A percentile compares a stretch with the other conserved stretches of the same genome.
Conservation (phyloP, 1,284 basidiomycete genomes). For the Ustilago sp. region DNA sequence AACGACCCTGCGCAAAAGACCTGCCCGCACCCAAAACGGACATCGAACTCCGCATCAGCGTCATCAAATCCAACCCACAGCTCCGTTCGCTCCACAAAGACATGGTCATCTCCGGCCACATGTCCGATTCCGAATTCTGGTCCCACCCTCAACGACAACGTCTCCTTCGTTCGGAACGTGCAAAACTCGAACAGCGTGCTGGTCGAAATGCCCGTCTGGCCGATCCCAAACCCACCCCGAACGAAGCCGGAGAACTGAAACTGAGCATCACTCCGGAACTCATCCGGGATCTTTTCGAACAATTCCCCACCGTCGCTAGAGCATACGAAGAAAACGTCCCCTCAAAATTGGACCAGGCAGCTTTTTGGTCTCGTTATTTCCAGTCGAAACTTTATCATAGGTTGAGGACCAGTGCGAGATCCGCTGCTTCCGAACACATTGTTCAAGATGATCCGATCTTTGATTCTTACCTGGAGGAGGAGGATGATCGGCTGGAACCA, state of each 20-base stretch:
- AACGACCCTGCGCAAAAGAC: conserved; percentile 12
- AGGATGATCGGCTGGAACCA: conserved; percentile 91
- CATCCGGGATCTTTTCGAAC: conserved; percentile 94
- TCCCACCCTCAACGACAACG: conserved; percentile 63
- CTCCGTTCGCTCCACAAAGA: conserved; percentile 64
- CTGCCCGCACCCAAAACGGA: conserved; percentile 34
- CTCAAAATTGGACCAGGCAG: conserved; percentile 83
- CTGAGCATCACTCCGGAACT: conserved; percentile 93
- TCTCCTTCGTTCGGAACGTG: conserved; percentile 61
- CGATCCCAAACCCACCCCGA: conserved; percentile 64
- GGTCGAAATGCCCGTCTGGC: conserved; percentile 65
- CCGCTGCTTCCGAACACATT: conserved; percentile 83
- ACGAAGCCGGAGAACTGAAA: conserved; percentile 74
- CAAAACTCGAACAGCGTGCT: conserved; percentile 56
- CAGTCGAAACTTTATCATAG: conserved; percentile 93
- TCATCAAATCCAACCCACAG: conserved; percentile 60
- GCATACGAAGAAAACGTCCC: conserved; percentile 95
- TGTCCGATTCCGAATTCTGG: conserved; percentile 67
- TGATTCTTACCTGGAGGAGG: conserved; percentile 92
- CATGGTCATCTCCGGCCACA: conserved; percentile 58
- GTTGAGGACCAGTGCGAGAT: conserved; percentile 90
- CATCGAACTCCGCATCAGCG: conserved; percentile 60
- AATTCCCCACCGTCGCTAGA: conserved; percentile 92
- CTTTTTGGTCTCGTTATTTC: conserved; percentile 98
- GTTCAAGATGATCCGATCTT: conserved; percentile 93